phyloP scores from a whole-genome alignment of 768 basidiomycete species.

The Saitozyma sp. region DNA sequence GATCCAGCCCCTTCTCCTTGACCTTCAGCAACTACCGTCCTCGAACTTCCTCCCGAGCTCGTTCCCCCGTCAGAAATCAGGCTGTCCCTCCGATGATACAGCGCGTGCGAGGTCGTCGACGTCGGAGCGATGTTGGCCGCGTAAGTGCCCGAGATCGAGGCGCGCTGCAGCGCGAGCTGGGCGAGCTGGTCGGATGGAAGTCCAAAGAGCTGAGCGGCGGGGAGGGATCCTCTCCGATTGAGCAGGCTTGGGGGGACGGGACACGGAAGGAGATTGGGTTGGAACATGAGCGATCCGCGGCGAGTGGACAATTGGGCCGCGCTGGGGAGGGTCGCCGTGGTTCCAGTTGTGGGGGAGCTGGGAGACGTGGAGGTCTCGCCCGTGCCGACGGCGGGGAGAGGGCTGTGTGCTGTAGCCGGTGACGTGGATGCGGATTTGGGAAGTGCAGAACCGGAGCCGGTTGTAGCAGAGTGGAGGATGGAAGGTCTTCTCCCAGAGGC shows the following conservation, averaged over 20 bases:
- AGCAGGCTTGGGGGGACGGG: conserved; percentile 39
- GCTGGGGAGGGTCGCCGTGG: conserved; percentile 1
- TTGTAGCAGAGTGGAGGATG: conserved; percentile 32
- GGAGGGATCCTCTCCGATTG: conserved; percentile 28
- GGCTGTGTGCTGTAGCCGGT: not conserved
- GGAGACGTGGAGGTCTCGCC: not conserved
- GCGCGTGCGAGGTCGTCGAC: conserved; percentile 17
- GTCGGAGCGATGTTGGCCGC: not conserved
- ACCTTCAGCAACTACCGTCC: not conserved
- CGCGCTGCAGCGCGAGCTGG: not conserved
- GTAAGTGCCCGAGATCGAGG: not conserved
- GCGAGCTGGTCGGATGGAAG: conserved; percentile 7
- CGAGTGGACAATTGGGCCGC: conserved; percentile 12
- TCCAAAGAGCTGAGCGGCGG: conserved; percentile 22
- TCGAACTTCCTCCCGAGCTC: not conserved
- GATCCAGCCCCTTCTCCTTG: not conserved
- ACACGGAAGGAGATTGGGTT: conserved; percentile 18
- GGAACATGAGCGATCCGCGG: conserved; percentile 32
- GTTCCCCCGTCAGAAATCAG: conserved; percentile 16
- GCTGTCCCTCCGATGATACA: conserved; percentile 32
- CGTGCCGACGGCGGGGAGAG: not conserved
- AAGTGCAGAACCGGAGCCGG: conserved; percentile 11
- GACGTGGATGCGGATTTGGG: conserved; percentile 2
- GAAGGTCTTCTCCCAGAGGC: conserved; percentile 28
- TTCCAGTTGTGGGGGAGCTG: not conserved